Base-by-base conservation (phyloP, 345 rosid genomes). In the Acer saccharum region DNA sequence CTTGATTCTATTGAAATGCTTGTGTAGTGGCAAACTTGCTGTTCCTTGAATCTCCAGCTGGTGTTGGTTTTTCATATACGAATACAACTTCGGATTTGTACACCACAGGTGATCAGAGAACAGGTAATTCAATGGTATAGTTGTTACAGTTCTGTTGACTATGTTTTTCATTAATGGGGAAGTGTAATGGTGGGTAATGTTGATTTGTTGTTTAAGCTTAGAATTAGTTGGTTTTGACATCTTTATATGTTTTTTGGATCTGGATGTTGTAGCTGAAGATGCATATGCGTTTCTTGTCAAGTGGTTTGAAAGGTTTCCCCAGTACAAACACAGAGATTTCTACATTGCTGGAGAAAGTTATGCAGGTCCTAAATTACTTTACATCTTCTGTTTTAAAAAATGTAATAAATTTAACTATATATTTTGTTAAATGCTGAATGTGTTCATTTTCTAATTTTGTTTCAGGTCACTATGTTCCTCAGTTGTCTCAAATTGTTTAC, bases 401-500 rank as follows among this genome's bases (percentile, higher is more conserved):
- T 55, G 6, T 35, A 6, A 2, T 3, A 7, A 63, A 23, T 69
- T n/a, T 44, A 58, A 43, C 17, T 57, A 23, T 2, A 8, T 52
- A 27, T 27, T 2, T 55, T 17, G 62, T 58, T 35, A 29, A 69
- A 44, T 61, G 60, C 46, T 39, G 48, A 46, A 25, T 55, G 69
- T 60, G 12, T 10, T 17, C 6, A 14, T 74, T 81, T 66, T 17
- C 23, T 54, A 63, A 62, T 41, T 74, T 35, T 35, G 20, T 80
- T 78, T 74, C 89, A 93, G 98, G 99, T 73, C 99, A 96, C 72
- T 96, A 92, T 84, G 98, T 96, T 82, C 99, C 99, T 79, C 98
- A 96, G 81, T 71, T 96, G 81, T 96, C 99, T 63, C 92, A 92
- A 79, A 78, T 96, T 81, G 92, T 96, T 50, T 79, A 87, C 32